Evolutionary conservation across 805 yeast species (phyloP).

Genomic region (Scheffersomyces amazonensis): DNA sequence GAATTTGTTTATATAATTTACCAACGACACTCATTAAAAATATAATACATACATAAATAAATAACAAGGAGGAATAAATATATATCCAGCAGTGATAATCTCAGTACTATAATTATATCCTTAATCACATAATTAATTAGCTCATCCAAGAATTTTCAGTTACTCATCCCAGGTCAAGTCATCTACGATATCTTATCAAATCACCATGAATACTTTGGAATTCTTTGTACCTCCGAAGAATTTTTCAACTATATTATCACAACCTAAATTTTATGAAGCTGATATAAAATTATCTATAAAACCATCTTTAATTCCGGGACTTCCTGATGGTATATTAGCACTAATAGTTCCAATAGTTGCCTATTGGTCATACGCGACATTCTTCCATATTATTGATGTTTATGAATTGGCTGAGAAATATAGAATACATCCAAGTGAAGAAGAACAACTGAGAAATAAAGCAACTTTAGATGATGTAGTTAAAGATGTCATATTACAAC

Average conservation of each 20-base stretch:
- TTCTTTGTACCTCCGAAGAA: constrained; percentile 10
- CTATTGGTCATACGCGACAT: constrained; percentile 75
- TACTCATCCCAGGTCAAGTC: too few species aligned
- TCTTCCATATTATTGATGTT: constrained; percentile 75
- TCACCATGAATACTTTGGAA: neutral
- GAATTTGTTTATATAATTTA: too few species aligned
- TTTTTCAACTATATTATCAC: constrained; percentile 12
- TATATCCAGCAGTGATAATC: too few species aligned
- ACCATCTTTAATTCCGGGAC: constrained; percentile 38
- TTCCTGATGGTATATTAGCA: constrained; percentile 73
- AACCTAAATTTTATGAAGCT: constrained; percentile 5
- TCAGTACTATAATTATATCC: too few species aligned
- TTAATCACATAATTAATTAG: too few species aligned
- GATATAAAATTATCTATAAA: constrained; percentile 1
- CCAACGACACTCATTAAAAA: too few species aligned
- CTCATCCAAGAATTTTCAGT: too few species aligned
- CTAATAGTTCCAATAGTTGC: constrained; percentile 72
- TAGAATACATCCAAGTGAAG: constrained; percentile 91
- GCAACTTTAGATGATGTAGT: constrained; percentile 70
- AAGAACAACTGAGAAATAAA: constrained; percentile 71
- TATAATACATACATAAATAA: too few species aligned
- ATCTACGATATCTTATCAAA: too few species aligned
- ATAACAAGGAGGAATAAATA: too few species aligned
- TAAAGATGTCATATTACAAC: constrained; percentile 82
- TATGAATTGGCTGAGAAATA: constrained; percentile 75